A percentile compares a stretch with the other conserved stretches of the same genome.
Evolutionary conservation across 2,329 filamentous ascomycete genomes (phyloP).

Genomic region (Pseudogymnoascus sp.): DNA sequence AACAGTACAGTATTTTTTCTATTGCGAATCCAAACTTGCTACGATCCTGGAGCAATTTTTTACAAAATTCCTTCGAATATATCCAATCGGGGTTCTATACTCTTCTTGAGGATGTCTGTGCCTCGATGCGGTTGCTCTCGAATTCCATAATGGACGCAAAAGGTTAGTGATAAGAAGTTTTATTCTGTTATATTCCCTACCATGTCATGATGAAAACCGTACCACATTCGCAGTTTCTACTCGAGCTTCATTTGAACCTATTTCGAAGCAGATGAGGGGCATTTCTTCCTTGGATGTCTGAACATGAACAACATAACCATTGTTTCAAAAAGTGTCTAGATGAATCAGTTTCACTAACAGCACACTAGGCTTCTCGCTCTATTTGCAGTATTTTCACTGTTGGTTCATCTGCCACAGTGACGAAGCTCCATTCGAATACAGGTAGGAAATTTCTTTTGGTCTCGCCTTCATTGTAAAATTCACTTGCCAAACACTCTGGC

Average conservation of each 20-base stretch:
- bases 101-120: background rate
- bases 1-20: slow-evolving; percentile 4
- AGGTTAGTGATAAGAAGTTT: slow-evolving; percentile 15
- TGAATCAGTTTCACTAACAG: slow-evolving; percentile 1
- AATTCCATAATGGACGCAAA: slow-evolving; percentile 10
- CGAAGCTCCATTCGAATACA: background rate
- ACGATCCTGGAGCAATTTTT: background rate
- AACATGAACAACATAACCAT: slow-evolving; percentile 28
- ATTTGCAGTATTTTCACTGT: background rate
- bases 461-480: background rate
- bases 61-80: background rate
- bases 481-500: slow-evolving; percentile 76
- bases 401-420: background rate
- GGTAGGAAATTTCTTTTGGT: background rate
- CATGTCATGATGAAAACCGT: slow-evolving; percentile 64
- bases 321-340: background rate
- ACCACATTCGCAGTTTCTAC: slow-evolving; percentile 86
- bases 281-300: slow-evolving; percentile 72
- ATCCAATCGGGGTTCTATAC: background rate
- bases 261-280: slow-evolving; percentile 60
- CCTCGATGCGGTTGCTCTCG: background rate
- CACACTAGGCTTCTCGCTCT: background rate
- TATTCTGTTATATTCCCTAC: background rate
- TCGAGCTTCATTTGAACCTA: slow-evolving; percentile 63
- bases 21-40: background rate